Percentiles rank a stretch among this genome's conserved stretches.
Conservation (phyloP, 305 asterid genomes). For the Solanum hybrid region DNA sequence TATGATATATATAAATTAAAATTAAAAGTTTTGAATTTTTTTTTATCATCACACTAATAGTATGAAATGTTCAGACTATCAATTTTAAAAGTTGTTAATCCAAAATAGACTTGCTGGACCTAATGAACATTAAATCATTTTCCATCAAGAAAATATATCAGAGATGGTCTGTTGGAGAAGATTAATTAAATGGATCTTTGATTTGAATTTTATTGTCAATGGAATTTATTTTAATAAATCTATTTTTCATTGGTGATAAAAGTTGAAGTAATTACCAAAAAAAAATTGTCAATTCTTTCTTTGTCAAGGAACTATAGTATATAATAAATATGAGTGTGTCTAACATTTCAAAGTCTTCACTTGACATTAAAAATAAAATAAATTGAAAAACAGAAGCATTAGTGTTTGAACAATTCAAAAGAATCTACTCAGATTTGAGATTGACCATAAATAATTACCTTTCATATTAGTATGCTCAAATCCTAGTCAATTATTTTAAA, state of each 20-base stretch:
- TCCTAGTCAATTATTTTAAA: neutral
- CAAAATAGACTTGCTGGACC: neutral
- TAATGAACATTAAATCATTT: neutral
- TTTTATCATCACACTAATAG: neutral
- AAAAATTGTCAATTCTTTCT: neutral
- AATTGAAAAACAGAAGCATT: neutral
- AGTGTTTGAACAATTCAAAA: neutral
- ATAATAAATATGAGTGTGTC: neutral
- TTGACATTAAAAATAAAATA: neutral
- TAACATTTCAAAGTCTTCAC: neutral
- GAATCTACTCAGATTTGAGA: neutral
- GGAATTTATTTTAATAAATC: neutral
- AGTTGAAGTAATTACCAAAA: neutral
- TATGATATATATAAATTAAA: no score
- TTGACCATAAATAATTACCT: neutral
- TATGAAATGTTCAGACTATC: no score
- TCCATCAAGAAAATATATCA: no score
- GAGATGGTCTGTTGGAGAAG: neutral
- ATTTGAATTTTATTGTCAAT: neutral
- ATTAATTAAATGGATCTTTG: neutral
- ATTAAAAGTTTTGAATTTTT: neutral
- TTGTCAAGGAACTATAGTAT: neutral
- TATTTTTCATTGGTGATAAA: neutral
- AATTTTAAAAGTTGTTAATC: no score
- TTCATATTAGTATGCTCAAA: neutral